Conservation (phyloP, 306 rosid species). For the Fagus sylvatica region DNA sequence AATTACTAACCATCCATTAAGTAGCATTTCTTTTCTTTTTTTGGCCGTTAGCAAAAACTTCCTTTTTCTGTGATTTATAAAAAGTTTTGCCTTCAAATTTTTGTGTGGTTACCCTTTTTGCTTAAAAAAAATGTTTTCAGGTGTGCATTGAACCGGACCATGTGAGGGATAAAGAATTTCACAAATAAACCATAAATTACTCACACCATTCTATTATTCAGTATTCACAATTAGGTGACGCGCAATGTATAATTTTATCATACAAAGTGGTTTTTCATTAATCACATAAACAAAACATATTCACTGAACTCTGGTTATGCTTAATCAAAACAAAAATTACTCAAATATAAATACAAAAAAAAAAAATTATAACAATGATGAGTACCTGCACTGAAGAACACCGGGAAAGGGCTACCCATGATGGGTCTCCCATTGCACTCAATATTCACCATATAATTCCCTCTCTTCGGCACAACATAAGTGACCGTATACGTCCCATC, state of each 20-base stretch:
- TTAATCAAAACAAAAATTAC: neutral
- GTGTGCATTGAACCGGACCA: neutral
- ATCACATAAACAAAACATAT: neutral
- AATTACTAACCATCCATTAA: neutral
- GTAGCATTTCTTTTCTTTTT: neutral
- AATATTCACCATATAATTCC: slow-evolving; percentile 90
- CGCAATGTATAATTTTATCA: neutral
- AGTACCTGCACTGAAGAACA: slow-evolving; percentile 98
- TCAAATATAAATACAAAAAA: neutral
- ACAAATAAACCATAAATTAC: neutral
- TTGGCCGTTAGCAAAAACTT: neutral
- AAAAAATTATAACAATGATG: neutral
- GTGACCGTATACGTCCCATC: slow-evolving; percentile 89
- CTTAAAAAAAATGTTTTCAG: neutral
- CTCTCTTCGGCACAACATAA: slow-evolving; percentile 93
- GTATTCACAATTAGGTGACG: neutral
- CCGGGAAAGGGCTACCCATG: slow-evolving; percentile 98
- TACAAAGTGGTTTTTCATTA: neutral
- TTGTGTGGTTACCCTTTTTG: neutral
- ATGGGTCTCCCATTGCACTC: slow-evolving; percentile 92
- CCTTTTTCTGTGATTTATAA: neutral
- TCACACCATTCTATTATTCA: neutral
- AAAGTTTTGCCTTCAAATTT: neutral
- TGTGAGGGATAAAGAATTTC: too few relatives aligned
- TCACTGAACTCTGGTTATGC: neutral